Evolutionary conservation across 495 filamentous ascomycete species (phyloP), one percentile per base, ranked within the genome.

Genomic region (Melanomma pulvis-pyrius): DNA sequence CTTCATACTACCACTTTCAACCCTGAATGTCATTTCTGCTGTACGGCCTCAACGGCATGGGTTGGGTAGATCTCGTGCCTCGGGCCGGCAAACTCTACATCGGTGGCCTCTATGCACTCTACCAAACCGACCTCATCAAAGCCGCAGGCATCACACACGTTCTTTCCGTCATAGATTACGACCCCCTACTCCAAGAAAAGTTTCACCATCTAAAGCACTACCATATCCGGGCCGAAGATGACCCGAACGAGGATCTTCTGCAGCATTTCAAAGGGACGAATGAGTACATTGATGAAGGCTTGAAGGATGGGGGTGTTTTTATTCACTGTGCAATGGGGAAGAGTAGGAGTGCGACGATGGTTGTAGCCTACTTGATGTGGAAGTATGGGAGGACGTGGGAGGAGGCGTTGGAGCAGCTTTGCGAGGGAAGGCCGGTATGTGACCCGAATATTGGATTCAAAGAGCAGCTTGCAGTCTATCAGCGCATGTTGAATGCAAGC

Each of bases 291-390:
- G 67, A 71, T 19, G 51, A 51, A 6, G 74, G 55, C 0, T 41
- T 74, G 11, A 39, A 44, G 8, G 53, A 50, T 6, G 74, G 70
- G 1, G 68, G 63, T 11, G 74, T 76, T 0, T 74, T 76, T 41
- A 67, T 76, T 28, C 74, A 76, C 44, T 76, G 74, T 53, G 74
- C 74, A 7, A 76, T 76, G 74, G 74, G 74, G 11, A 76, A 76
- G 60, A 71, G 66, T 34, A 34, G 74, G 22, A 66, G 58, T 19
- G 74, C 74, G 15, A 71, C 74, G 26, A 24, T 73, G 2, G 65
- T 66, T 0, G 65, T 73, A 28, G 74, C 74, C 0, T 74, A 71
- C 62, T 34, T 76, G 48, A 74, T 76, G 74, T 48, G 53, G 61
- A 69, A 67, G 62, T 60, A 65, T 56, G 25, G 39, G 4, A n/a